Evolutionary conservation across 306 rosid species (phyloP).

Genomic region (Dryas octopetala): DNA sequence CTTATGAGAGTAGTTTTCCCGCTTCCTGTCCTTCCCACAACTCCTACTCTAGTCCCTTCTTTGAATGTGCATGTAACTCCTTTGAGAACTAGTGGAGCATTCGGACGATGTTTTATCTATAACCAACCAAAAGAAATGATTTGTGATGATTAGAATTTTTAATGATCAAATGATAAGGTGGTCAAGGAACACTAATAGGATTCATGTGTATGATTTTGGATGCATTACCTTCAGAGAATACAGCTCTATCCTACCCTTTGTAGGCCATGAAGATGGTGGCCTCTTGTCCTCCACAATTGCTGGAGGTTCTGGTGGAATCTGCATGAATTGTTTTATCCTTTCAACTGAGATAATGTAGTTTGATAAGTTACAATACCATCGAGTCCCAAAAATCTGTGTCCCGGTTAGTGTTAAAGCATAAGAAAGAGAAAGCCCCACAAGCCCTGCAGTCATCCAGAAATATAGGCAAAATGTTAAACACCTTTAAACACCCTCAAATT

Average conservation of each 20-base stretch:
- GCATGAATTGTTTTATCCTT: constrained; percentile 80
- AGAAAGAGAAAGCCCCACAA: constrained; percentile 75
- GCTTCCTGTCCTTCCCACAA: constrained; percentile 88
- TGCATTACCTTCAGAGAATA: constrained; percentile 49
- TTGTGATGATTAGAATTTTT: neutral
- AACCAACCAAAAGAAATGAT: constrained; percentile 3
- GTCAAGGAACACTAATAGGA: neutral
- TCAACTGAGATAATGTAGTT: constrained; percentile 71
- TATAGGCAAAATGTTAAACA: neutral
- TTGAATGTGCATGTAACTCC: constrained; percentile 67
- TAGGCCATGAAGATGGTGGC: constrained; percentile 76
- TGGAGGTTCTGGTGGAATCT: constrained; percentile 61
- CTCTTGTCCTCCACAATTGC: constrained; percentile 51
- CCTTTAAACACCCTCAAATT: neutral
- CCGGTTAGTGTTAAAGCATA: constrained; percentile 56
- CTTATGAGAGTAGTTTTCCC: constrained; percentile 77
- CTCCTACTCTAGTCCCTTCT: constrained; percentile 72
- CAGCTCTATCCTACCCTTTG: constrained; percentile 66
- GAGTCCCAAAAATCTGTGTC: constrained; percentile 40
- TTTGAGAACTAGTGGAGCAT: constrained; percentile 63
- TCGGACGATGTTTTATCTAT: constrained; percentile 64
- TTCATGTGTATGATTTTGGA: neutral
- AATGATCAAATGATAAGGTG: neutral
- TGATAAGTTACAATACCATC: constrained; percentile 52
- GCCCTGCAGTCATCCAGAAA: constrained; percentile 46